Percentiles rank a stretch among this genome's conserved stretches.
These are phyloP conservation scores for Nigrograna mackinnonii DNA, from an alignment of 2,329 filamentous ascomycete genomes.

Conservation along the genomic window DNA sequence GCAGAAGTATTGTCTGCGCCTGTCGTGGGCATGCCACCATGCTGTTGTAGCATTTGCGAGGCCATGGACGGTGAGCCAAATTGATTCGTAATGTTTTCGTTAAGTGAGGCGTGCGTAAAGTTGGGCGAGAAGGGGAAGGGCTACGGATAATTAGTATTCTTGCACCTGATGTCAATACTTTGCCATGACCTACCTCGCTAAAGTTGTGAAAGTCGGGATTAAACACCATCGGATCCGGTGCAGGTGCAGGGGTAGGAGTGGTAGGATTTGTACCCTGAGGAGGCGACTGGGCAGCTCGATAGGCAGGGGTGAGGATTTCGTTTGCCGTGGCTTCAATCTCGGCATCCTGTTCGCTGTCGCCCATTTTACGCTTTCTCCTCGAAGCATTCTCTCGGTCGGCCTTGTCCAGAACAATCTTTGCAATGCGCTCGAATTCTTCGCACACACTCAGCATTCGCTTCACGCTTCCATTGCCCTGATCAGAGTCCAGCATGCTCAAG, in stretches of 20 bases:
- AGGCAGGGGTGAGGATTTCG: conserved; percentile 34
- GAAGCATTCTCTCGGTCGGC: conserved; percentile 81
- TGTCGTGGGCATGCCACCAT: conserved; percentile 18
- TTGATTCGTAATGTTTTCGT: conserved; percentile 28
- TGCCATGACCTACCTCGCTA: conserved; percentile 33
- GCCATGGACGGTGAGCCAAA: conserved; percentile 35
- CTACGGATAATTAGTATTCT: conserved; percentile 24
- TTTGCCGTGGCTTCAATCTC: conserved; percentile 41
- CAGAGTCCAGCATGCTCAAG: conserved; percentile 82
- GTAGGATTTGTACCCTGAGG: conserved; percentile 16
- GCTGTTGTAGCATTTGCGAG: conserved; percentile 32
- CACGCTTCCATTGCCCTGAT: conserved; percentile 87
- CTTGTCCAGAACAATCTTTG: conserved; percentile 87
- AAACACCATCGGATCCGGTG: conserved; percentile 19
- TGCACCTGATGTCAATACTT: neutral
- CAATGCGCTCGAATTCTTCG: conserved; percentile 95
- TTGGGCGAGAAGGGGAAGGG: conserved; percentile 44
- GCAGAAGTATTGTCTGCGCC: conserved; percentile 22
- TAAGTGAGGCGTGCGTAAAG: conserved; percentile 42
- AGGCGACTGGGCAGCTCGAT: conserved; percentile 29
- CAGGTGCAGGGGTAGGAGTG: conserved; percentile 9
- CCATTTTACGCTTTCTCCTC: conserved; percentile 81
- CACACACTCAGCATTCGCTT: conserved; percentile 93
- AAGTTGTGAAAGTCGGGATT: conserved; percentile 41
- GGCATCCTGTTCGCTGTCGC: conserved; percentile 52